A percentile compares a stretch with the other conserved stretches of the same genome.
These are phyloP conservation scores for Penicillium sp. DNA, from an alignment of 2,329 filamentous ascomycete genomes.

Conservation along the genomic window DNA sequence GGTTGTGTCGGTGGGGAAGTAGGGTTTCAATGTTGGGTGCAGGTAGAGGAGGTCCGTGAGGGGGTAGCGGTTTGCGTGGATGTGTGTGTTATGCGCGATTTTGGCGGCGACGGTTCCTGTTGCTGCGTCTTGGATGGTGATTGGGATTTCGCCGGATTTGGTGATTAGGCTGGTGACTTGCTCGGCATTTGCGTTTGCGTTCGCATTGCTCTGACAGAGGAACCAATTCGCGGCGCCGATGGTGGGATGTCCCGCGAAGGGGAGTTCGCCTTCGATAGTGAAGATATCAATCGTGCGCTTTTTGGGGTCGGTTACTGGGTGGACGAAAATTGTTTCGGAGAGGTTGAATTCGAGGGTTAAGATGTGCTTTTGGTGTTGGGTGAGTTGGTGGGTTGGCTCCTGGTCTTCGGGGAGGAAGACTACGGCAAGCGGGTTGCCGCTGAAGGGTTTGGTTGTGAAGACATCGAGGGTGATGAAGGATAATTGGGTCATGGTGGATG, in stretches of 20 bases:
- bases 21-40: conserved; percentile 37
- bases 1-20: conserved; percentile 15
- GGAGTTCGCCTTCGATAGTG: conserved; percentile 57
- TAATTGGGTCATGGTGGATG: conserved; percentile 38
- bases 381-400: conserved; percentile 39
- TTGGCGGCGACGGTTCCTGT: conserved; percentile 35
- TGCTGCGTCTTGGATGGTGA: conserved; percentile 11
- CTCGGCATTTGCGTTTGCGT: neutral
- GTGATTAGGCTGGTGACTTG: conserved; percentile 53
- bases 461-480: conserved; percentile 50
- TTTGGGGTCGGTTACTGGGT: conserved; percentile 34
- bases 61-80: conserved; percentile 40
- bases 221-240: conserved; percentile 62
- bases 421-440: conserved; percentile 64
- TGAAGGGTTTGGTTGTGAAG: conserved; percentile 50
- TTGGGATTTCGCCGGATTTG: conserved; percentile 62
- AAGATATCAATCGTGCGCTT: conserved; percentile 59
- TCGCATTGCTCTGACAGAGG: conserved; percentile 33
- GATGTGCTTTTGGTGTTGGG: conserved; percentile 58
- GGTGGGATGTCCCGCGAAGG: conserved; percentile 65
- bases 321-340: conserved; percentile 63
- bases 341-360: conserved; percentile 65
- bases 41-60: conserved; percentile 34
- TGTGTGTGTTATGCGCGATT: conserved; percentile 46
- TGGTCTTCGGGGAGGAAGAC: conserved; percentile 50